A percentile compares a stretch with the other conserved stretches of the same genome.
Evolutionary conservation across 2,329 filamentous ascomycete genomes (phyloP).

Genomic region (Blumeriella jaapii): DNA sequence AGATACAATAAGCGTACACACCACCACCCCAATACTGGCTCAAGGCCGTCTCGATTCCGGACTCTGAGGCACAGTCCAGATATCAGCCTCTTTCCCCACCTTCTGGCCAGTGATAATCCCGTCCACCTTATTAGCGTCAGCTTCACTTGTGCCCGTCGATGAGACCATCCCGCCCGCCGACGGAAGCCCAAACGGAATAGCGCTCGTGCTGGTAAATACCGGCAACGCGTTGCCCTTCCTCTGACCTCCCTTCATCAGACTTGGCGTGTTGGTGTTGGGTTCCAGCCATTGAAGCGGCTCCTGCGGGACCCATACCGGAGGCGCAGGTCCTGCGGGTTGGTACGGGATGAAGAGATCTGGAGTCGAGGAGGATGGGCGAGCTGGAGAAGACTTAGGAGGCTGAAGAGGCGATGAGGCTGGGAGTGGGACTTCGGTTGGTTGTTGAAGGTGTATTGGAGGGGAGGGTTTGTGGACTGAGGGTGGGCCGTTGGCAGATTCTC

Average conservation of each 20-base stretch:
- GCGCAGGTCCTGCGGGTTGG: constrained; percentile 41
- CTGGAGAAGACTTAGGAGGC: not conserved
- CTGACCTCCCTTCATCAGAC: constrained; percentile 11
- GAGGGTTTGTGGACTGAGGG: constrained; percentile 12
- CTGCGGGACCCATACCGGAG: constrained; percentile 26
- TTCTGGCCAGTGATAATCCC: no score
- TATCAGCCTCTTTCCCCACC: no score
- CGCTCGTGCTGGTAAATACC: constrained; percentile 24
- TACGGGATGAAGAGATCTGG: constrained; percentile 40
- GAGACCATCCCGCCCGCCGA: not conserved
- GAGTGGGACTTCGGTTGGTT: constrained; percentile 16
- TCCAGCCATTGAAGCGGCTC: constrained; percentile 41
- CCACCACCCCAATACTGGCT: no score
- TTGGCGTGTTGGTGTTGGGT: constrained; percentile 30
- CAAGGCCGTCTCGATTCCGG: no score
- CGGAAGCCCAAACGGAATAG: constrained; percentile 23
- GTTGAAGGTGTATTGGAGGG: constrained; percentile 12
- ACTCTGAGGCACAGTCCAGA: no score
- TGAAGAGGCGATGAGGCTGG: constrained; percentile 19
- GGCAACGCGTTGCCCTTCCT: no score
- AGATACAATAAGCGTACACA: no score
- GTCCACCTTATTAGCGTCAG: no score
- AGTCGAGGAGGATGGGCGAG: not conserved
- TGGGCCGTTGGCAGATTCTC: constrained; percentile 6
- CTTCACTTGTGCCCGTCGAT: not conserved